Base-by-base conservation (phyloP, 1,284 basidiomycete genomes). In the Sanghuangporus baumii region DNA sequence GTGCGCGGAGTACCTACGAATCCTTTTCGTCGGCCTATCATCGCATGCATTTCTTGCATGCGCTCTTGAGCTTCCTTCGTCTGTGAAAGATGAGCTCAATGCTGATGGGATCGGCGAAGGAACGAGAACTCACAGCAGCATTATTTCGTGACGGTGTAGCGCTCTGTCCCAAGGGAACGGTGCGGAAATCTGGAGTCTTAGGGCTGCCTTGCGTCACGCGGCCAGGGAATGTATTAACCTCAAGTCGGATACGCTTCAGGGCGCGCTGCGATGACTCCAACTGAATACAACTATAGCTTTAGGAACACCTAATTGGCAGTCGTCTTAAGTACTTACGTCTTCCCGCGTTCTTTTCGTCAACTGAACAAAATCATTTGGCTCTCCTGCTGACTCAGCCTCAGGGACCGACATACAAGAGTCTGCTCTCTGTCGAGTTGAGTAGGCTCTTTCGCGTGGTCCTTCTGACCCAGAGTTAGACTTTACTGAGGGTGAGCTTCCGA, bases 21-120 rank as follows among this genome's bases (percentile, higher is more conserved):
- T n/a, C 72, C 78, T 67, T 82, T 77, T 66, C 90, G 78, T 67
- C 77, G 81, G 46, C 78, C 75, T 64, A 93, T 90, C 60, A 90
- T 76, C 65, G 82, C 80, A 34, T 84, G 81, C 90, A 92, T 89
- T 71, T 92, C 89, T 67, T 89, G 84, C 76, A 90, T 80, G 23
- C 89, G 84, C 36, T 86, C 85, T 68, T 85, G 84, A 38, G 88
- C 88, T 61, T 85, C 89, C 69, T 75, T 85, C 11, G 81, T 87
- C 91, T 92, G 69, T 41, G 48, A 51, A 59, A 47, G 55, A 38
- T 34, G 55, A 56, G 40, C 50, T 20, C 36, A 50, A 52, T 51
- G 36, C 41, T 51, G 12, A 46, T 6, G 4, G 20, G 43, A 7
- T n/a, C 16, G 2, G 43, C n/a, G 16, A 46, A 46, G 43, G 31